Conservation (phyloP, 257 asterid species). For the Gynochthodes officinalis region DNA sequence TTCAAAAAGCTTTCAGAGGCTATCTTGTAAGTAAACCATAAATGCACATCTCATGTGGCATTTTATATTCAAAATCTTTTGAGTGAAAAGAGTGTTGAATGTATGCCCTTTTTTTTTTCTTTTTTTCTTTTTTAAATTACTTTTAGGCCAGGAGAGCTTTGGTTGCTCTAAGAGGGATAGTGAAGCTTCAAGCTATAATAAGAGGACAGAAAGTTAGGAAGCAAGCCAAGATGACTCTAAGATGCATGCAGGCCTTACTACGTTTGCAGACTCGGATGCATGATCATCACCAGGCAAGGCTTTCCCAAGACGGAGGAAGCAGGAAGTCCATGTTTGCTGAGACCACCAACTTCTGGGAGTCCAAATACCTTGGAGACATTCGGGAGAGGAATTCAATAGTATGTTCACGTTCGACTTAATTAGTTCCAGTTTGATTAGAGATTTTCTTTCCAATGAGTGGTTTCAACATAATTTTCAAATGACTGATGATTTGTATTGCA, state of each 20-base stretch:
- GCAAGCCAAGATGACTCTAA: slow-evolving; percentile 84
- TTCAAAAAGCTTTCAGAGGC: slow-evolving; percentile 84
- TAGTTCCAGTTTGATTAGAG: no score
- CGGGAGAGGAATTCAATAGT: slow-evolving; percentile 63
- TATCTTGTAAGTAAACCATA: slow-evolving; percentile 39
- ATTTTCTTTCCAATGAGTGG: no score
- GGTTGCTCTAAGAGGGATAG: slow-evolving; percentile 83
- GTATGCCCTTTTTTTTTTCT: no score
- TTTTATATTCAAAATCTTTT: no score
- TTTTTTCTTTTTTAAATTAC: no score
- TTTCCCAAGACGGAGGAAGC: slow-evolving; percentile 69
- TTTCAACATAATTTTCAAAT: no score
- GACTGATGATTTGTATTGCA: no score
- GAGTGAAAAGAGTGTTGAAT: no score
- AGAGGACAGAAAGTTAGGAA: slow-evolving; percentile 90
- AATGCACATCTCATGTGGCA: neutral
- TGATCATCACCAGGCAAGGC: slow-evolving; percentile 63
- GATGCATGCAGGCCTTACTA: slow-evolving; percentile 90
- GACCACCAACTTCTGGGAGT: slow-evolving; percentile 59
- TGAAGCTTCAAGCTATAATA: slow-evolving; percentile 84
- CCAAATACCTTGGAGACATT: slow-evolving; percentile 52
- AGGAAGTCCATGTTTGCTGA: slow-evolving; percentile 77
- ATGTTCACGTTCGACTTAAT: no score
- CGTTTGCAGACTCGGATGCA: slow-evolving; percentile 87
- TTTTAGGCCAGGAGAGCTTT: slow-evolving; percentile 83